phyloP scores from a whole-genome alignment of 2,329 filamentous ascomycete genomes.

The Neonectria neomacrospora region DNA sequence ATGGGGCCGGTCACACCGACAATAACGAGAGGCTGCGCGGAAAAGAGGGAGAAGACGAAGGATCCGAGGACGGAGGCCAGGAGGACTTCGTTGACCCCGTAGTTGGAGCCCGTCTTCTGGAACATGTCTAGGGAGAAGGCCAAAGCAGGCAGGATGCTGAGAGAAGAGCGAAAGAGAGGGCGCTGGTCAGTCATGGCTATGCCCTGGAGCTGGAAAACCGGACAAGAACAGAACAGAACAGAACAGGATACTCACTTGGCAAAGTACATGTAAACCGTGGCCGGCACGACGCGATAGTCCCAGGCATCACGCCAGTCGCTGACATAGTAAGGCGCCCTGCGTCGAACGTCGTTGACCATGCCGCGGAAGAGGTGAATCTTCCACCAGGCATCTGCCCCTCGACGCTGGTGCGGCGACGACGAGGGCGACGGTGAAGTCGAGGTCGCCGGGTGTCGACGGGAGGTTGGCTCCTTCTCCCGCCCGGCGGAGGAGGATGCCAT shows the following conservation, averaged over 20 bases:
- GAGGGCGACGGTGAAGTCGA: constrained; percentile 10
- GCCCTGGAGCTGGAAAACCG: not conserved
- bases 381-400: constrained; percentile 68
- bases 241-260: constrained; percentile 72
- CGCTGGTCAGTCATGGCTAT: constrained; percentile 23
- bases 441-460: constrained; percentile 1
- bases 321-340: constrained; percentile 79
- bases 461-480: not conserved
- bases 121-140: constrained; percentile 96
- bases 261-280: constrained; percentile 95
- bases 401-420: constrained; percentile 7
- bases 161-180: constrained; percentile 17
- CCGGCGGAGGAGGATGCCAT: constrained; percentile 11
- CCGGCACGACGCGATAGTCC: constrained; percentile 89
- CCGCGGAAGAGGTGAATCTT: constrained; percentile 79
- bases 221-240: too few relatives aligned
- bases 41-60: constrained; percentile 81
- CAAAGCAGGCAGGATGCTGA: constrained; percentile 84
- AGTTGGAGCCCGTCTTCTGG: constrained; percentile 83
- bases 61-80: constrained; percentile 84
- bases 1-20: constrained; percentile 93
- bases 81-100: constrained; percentile 92
- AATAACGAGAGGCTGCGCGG: constrained; percentile 88
- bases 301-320: constrained; percentile 89
- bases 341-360: constrained; percentile 81